Percentiles rank a stretch among this genome's conserved stretches.
These are phyloP conservation scores for Penstemon davidsonii DNA, from an alignment of 257 asterid genomes.

Conservation along the genomic window DNA sequence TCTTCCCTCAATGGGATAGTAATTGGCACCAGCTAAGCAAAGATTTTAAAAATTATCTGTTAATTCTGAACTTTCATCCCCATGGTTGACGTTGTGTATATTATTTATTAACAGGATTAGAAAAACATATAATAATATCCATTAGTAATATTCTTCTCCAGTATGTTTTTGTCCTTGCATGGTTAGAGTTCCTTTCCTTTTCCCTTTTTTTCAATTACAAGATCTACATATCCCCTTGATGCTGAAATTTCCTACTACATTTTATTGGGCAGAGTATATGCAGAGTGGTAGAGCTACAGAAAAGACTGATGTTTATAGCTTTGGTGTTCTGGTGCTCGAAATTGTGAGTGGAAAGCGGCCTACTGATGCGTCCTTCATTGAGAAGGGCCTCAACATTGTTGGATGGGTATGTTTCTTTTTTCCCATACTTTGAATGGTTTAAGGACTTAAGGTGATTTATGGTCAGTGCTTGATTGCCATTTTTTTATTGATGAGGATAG, in stretches of 20 bases:
- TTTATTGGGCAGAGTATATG: conserved; percentile 67
- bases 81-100: not conserved
- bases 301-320: conserved; percentile 84
- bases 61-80: conserved; percentile 2
- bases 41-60: conserved; percentile 2
- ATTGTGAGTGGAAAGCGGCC: conserved; percentile 76
- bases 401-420: conserved; percentile 64
- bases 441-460: conserved; percentile 10
- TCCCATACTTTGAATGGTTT: not conserved
- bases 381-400: conserved; percentile 83
- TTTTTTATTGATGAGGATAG: not conserved
- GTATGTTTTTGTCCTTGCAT: conserved; percentile 2
- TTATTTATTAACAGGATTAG: not conserved
- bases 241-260: conserved; percentile 10
- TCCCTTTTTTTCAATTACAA: conserved; percentile 9
- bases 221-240: conserved; percentile 8
- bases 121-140: not conserved
- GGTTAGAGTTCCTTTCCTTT: not conserved
- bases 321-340: conserved; percentile 82
- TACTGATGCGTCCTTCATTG: conserved; percentile 77
- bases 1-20: not conserved
- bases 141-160: not conserved
- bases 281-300: conserved; percentile 93
- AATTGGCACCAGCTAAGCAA: not conserved
- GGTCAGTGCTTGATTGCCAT: not conserved